A percentile compares a stretch with the other conserved stretches of the same genome.
phyloP scores from a whole-genome alignment of 768 basidiomycete genomes.

The Kondoa subrosea region DNA sequence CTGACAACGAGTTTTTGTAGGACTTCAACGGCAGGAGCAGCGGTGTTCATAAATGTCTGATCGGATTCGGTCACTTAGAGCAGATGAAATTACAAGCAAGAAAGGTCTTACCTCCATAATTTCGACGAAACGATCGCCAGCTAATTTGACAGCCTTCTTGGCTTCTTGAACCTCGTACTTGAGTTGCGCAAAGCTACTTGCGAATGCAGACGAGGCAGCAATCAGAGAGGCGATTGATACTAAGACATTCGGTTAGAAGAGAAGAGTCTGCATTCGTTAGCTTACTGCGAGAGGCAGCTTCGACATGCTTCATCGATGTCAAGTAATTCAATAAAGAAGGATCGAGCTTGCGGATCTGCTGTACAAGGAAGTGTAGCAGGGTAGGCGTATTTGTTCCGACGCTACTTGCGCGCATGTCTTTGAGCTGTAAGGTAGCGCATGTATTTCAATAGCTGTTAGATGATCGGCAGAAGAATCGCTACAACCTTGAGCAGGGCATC shows the following conservation, averaged over 20 bases:
- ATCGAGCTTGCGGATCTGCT: slow-evolving; percentile 51
- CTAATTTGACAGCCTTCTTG: slow-evolving; percentile 26
- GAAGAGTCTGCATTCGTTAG: neutral
- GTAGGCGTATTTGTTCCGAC: slow-evolving; percentile 65
- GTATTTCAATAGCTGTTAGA: neutral
- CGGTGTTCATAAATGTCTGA: slow-evolving; percentile 42
- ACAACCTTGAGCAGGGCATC: slow-evolving; percentile 62
- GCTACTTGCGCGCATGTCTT: slow-evolving; percentile 41
- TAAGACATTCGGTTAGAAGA: slow-evolving; percentile 27
- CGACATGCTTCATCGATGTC: slow-evolving; percentile 62
- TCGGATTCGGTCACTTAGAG: neutral
- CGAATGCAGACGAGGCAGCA: slow-evolving; percentile 46
- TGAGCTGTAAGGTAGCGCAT: slow-evolving; percentile 48
- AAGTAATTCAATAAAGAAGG: slow-evolving; percentile 51
- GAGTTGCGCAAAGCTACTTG: slow-evolving; percentile 44
- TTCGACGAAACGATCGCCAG: slow-evolving; percentile 47
- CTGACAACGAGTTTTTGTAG: slow-evolving; percentile 45
- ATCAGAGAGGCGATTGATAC: slow-evolving; percentile 56
- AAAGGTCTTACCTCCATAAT: slow-evolving; percentile 49
- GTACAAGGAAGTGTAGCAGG: slow-evolving; percentile 75
- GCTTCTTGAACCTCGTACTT: slow-evolving; percentile 42
- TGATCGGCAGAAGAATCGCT: neutral
- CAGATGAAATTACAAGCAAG: slow-evolving; percentile 27
- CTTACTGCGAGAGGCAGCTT: slow-evolving; percentile 64
- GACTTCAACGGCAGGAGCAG: slow-evolving; percentile 44